Percentiles rank a stretch among this genome's conserved stretches.
Evolutionary conservation across 495 filamentous ascomycete genomes (phyloP).

Genomic region (Oleoguttula mirabilis): DNA sequence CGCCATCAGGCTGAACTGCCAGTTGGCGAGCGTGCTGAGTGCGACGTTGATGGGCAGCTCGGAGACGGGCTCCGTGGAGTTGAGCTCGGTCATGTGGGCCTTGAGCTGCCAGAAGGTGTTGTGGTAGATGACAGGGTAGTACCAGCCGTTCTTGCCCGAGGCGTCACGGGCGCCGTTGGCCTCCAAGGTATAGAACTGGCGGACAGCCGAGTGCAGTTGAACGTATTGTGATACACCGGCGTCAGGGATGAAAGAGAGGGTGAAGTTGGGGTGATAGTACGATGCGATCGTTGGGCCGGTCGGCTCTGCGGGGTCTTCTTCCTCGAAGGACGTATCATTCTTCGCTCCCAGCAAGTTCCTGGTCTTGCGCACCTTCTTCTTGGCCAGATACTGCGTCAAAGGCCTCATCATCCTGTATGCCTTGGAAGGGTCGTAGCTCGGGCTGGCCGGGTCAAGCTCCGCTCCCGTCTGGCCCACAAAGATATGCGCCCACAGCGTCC

Average conservation of each 20-base stretch:
- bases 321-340: slow-evolving; percentile 36
- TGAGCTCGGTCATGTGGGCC: slow-evolving; percentile 80
- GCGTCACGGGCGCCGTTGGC: slow-evolving; percentile 59
- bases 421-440: slow-evolving; percentile 55
- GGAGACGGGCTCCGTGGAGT: slow-evolving; percentile 62
- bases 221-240: slow-evolving; percentile 53
- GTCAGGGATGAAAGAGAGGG: slow-evolving; percentile 75
- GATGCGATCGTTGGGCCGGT: slow-evolving; percentile 55
- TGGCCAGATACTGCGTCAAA: slow-evolving; percentile 75
- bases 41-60: slow-evolving; percentile 72
- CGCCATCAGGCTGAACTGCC: slow-evolving; percentile 80
- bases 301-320: slow-evolving; percentile 37
- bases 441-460: slow-evolving; percentile 58
- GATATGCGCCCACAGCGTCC: slow-evolving; percentile 88
- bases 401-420: slow-evolving; percentile 77
- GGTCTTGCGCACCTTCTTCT: slow-evolving; percentile 87
- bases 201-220: slow-evolving; percentile 59
- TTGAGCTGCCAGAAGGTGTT: slow-evolving; percentile 97
- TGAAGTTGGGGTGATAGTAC: slow-evolving; percentile 94
- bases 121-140: slow-evolving; percentile 81
- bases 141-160: slow-evolving; percentile 85
- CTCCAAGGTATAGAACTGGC: slow-evolving; percentile 69
- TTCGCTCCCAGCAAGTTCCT: slow-evolving; percentile 61
- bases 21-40: slow-evolving; percentile 68
- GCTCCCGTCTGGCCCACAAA: slow-evolving; percentile 67